phyloP scores from a whole-genome alignment of 75 land plant species.

The Chamaecyparis obtusa region DNA sequence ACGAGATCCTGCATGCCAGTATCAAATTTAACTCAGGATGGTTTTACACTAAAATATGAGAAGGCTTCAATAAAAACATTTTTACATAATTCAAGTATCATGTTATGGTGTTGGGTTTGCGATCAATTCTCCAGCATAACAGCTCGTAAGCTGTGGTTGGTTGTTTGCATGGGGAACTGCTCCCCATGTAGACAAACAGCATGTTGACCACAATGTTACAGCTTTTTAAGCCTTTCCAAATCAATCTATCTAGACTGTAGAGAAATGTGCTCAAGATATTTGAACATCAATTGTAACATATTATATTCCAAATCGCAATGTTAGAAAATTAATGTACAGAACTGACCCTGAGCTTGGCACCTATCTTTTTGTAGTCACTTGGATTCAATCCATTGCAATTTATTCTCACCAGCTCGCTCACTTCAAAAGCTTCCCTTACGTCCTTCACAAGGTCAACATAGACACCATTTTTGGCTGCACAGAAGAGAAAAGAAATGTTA shows the following conservation, averaged over 20 bases:
- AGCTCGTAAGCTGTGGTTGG: too few relatives aligned
- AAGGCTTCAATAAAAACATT: background rate
- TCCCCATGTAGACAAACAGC: too few relatives aligned
- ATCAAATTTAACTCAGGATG: background rate
- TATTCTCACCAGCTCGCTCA: conserved; percentile 77
- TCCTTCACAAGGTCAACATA: conserved; percentile 64
- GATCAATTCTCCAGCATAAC: background rate
- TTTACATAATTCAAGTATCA: background rate
- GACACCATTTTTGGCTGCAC: conserved; percentile 80
- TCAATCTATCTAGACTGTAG: background rate
- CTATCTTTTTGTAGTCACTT: conserved; percentile 84
- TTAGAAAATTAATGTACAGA: background rate
- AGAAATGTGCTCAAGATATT: background rate
- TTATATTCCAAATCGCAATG: background rate
- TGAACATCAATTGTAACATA: background rate
- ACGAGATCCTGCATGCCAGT: conserved; percentile 72
- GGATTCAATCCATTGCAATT: conserved; percentile 76
- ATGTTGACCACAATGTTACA: too few relatives aligned
- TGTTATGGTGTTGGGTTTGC: background rate
- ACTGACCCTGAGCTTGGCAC: conserved; percentile 81
- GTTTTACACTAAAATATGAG: background rate
- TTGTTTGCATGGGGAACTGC: too few relatives aligned
- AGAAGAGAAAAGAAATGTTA: background rate
- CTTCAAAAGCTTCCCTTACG: conserved; percentile 84
- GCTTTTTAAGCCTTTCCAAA: background rate